These are phyloP conservation scores for Colletotrichum tamarilloi DNA, from an alignment of 2,329 filamentous ascomycete species.

Conservation along the genomic window DNA sequence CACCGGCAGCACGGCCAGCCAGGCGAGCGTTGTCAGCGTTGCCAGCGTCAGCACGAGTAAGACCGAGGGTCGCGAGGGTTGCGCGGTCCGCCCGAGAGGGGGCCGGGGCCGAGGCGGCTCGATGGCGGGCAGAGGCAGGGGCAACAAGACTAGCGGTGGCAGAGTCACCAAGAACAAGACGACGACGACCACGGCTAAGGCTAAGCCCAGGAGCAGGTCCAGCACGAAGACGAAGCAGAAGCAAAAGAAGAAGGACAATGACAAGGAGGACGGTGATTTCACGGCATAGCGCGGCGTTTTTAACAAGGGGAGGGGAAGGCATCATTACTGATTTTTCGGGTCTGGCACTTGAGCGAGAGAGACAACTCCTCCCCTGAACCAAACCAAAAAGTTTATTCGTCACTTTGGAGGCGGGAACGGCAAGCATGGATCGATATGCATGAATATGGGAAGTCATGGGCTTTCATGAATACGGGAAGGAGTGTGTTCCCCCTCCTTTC, in stretches of 20 bases:
- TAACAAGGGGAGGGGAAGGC: neutral
- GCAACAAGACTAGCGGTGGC: neutral
- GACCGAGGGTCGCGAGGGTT: neutral
- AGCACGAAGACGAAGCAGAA: neutral
- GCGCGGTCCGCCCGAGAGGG: neutral
- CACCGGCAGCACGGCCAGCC: neutral
- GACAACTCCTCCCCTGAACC: neutral
- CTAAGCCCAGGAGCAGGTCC: neutral
- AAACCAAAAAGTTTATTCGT: neutral
- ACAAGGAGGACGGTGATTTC: conserved; percentile 8
- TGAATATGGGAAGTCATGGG: neutral
- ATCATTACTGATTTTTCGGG: neutral
- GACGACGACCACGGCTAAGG: neutral
- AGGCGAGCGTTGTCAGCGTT: neutral
- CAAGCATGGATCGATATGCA: neutral
- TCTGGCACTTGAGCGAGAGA: neutral
- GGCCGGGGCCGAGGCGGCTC: neutral
- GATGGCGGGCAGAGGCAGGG: neutral
- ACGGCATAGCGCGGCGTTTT: conserved; percentile 37
- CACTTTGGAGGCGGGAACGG: neutral
- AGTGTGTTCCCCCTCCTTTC: too few species aligned
- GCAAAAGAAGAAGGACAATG: neutral
- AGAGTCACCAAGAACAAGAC: neutral
- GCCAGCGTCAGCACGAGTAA: neutral
- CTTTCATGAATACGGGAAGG: neutral